Conservation (phyloP, 179 eudicot genomes). For the Silene coronaria region DNA sequence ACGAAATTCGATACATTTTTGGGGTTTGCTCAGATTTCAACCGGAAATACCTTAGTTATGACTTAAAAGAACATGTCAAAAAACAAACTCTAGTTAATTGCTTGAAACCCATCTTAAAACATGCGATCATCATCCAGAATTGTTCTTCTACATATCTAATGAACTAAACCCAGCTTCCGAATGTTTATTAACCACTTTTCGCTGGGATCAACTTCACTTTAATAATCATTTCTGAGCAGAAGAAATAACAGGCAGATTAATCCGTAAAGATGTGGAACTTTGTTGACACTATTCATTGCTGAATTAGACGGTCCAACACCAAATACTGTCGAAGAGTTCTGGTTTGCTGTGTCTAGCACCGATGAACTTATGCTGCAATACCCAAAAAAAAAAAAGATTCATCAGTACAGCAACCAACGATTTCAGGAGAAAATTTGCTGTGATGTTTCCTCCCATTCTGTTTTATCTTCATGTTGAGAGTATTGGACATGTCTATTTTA, state of each 20-base stretch:
- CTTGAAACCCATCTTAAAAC: not conserved
- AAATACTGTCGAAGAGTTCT: constrained; percentile 42
- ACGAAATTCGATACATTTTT: too few species aligned
- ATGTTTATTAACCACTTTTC: not conserved
- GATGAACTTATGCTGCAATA: constrained; percentile 44
- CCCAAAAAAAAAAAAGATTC: not conserved
- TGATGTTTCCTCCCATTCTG: too few species aligned
- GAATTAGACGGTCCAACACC: constrained; percentile 32
- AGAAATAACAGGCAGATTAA: constrained; percentile 22
- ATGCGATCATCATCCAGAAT: too few species aligned
- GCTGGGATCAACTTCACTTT: not conserved
- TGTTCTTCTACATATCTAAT: not conserved
- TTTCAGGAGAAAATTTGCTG: too few species aligned
- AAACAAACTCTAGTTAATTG: too few species aligned
- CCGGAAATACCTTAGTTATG: too few species aligned
- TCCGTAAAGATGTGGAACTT: constrained; percentile 4
- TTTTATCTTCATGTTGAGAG: too few species aligned
- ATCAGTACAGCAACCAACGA: too few species aligned
- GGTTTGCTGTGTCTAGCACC: constrained; percentile 39
- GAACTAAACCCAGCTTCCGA: not conserved
- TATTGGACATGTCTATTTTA: too few species aligned
- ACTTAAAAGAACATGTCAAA: too few species aligned
- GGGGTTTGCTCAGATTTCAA: too few species aligned
- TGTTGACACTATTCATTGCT: constrained; percentile 9
- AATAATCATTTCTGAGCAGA: constrained; percentile 21